Evolutionary conservation across 192 early-diverging fungal genomes (phyloP), one percentile per base, ranked within the genome.

Genomic region (Backusella australiensis): DNA sequence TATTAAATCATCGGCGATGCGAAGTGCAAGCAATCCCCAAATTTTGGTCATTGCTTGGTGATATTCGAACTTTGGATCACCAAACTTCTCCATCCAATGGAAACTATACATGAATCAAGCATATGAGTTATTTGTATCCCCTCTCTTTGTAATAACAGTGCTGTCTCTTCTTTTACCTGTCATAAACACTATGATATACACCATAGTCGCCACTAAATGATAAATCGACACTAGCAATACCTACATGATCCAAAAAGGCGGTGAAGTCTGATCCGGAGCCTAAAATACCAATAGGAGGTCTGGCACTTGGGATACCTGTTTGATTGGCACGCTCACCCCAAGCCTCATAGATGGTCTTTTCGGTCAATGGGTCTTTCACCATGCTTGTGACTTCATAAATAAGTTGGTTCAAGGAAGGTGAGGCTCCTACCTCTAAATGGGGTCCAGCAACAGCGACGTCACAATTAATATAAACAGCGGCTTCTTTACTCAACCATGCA

Each of bases 111-210:
- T 70, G 73, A 85, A 86, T n/a, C 5, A 21, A 21, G 12, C 6
- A 39, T 68, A n/a, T 68, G n/a, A 36, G 15, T 69, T 19, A 67
- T 35, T 6, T 1, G 19, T 1, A n/a, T 21, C n/a, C 46, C 7
- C 46, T 17, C 14, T 23, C 2, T 29, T n/a, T 63, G 21, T 11
- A 34, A 12, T 67, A 67, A 11, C 12, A 11, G 3, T 67, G 6
- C 17, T 36, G 2, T n/a, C 0, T n/a, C 2, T 34, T 29, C 15
- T n/a, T 36, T 69, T 69, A 69, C 68, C 68, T 69, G 75, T 91
- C 91, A 77, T 91, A 92, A 79, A 89, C 91, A 59, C 87, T 89
- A 75, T 92, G 91, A 67, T 89, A 90, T 3, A 87, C 77, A 35
- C 90, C 90, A 65, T 81, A 72, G 41, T 77, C 74, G 19, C 86